Conservation (phyloP, 306 rosid genomes). For the Trifolium repens region DNA sequence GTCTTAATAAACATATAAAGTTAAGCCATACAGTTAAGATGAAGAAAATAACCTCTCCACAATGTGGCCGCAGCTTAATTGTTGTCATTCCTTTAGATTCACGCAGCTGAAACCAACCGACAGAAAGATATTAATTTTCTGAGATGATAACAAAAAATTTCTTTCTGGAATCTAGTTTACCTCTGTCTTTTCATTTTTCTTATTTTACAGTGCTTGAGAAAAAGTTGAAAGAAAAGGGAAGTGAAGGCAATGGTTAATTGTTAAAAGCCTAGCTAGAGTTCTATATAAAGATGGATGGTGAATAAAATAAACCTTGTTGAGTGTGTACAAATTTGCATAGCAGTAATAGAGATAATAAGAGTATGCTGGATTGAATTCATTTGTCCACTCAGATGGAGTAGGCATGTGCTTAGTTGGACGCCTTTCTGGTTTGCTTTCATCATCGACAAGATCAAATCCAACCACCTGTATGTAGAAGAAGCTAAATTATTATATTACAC, state of each 20-base stretch:
- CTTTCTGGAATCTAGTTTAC: background rate
- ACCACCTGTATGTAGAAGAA: conserved; percentile 62
- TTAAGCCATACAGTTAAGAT: conserved; percentile 25
- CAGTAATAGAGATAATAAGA: conserved; percentile 81
- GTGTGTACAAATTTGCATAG: conserved; percentile 77
- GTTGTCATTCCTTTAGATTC: conserved; percentile 74
- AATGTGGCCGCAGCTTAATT: conserved; percentile 81
- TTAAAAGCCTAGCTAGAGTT: conserved; percentile 15
- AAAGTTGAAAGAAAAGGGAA: background rate
- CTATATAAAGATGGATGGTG: conserved; percentile 21
- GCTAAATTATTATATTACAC: conserved; percentile 32
- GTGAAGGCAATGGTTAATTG: conserved; percentile 7
- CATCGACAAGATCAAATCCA: conserved; percentile 87
- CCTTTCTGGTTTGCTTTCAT: conserved; percentile 92
- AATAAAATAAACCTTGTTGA: conserved; percentile 69
- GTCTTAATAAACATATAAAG: conserved; percentile 33
- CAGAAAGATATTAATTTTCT: conserved; percentile 28
- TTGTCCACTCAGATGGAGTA: conserved; percentile 81
- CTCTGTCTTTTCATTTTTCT: conserved; percentile 1
- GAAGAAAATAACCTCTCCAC: conserved; percentile 76
- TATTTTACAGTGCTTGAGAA: background rate
- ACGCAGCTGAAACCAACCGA: conserved; percentile 68
- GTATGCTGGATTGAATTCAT: conserved; percentile 85
- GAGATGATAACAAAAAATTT: background rate
- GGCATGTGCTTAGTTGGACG: conserved; percentile 97